Conservation (phyloP, 176 grass and related monocot species). For the Aegilops speltoides region DNA sequence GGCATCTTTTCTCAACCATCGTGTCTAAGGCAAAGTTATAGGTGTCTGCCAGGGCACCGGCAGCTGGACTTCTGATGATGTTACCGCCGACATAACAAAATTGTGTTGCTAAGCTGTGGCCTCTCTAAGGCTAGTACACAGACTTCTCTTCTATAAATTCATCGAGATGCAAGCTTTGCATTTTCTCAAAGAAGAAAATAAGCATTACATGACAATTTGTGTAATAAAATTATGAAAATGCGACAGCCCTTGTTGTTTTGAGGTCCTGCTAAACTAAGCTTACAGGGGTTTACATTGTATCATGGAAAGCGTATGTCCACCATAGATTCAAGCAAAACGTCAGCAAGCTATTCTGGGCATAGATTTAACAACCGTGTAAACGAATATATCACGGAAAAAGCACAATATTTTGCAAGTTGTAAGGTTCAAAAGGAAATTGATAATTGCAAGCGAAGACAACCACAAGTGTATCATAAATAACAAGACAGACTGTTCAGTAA, state of each 20-base stretch:
- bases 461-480: background rate
- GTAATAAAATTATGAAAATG: background rate
- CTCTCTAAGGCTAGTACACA: background rate
- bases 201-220: background rate
- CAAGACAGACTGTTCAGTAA: background rate
- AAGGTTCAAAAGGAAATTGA: constrained; percentile 12
- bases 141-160: background rate
- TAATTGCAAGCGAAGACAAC: background rate
- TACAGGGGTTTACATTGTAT: background rate
- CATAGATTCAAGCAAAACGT: background rate
- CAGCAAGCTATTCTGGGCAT: constrained; percentile 22
- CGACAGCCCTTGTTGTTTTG: background rate
- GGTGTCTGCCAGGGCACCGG: background rate
- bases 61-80: background rate
- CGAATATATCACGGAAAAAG: background rate
- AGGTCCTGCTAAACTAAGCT: background rate
- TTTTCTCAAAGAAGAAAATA: background rate
- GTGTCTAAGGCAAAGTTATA: background rate
- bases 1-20: background rate
- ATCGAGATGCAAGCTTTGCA: background rate
- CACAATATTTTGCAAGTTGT: background rate
- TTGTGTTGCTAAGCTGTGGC: background rate
- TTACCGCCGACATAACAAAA: too few species aligned
- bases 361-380: background rate
- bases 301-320: background rate